Percentiles rank a stretch among this genome's conserved stretches.
Conservation (phyloP, 2,329 filamentous ascomycete genomes). For the Exophiala phaeomuriformis region DNA sequence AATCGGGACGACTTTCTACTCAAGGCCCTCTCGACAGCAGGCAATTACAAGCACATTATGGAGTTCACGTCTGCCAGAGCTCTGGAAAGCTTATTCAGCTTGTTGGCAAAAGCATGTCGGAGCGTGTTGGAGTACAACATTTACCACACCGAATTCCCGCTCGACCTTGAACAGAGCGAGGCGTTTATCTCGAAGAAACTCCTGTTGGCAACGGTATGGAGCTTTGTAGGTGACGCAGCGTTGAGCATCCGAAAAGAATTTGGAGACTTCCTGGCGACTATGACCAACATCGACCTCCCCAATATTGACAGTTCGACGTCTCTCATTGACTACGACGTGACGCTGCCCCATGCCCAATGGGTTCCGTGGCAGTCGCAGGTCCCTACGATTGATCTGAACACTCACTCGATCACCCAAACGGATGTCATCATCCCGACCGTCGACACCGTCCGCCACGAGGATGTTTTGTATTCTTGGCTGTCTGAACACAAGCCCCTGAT, state of each 20-base stretch:
- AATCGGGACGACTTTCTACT: slow-evolving; percentile 73
- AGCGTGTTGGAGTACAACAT: slow-evolving; percentile 93
- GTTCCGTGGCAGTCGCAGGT: slow-evolving; percentile 90
- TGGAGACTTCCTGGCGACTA: slow-evolving; percentile 71
- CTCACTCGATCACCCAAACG: slow-evolving; percentile 94
- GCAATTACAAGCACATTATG: slow-evolving; percentile 90
- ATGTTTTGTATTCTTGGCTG: slow-evolving; percentile 98
- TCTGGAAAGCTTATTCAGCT: slow-evolving; percentile 85
- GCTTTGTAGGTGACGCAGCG: slow-evolving; percentile 89
- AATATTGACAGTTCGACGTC: slow-evolving; percentile 69
- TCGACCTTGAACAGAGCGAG: slow-evolving; percentile 85
- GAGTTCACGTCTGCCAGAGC: slow-evolving; percentile 89
- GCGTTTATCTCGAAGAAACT: slow-evolving; percentile 89
- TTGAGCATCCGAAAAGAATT: slow-evolving; percentile 80
- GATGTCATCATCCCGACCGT: slow-evolving; percentile 97
- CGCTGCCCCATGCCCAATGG: slow-evolving; percentile 82
- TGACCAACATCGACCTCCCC: slow-evolving; percentile 81
- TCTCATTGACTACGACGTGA: slow-evolving; percentile 92
- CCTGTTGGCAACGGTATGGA: slow-evolving; percentile 87
- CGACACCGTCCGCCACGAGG: slow-evolving; percentile 94
- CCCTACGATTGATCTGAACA: slow-evolving; percentile 91
- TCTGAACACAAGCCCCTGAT: slow-evolving; percentile 96
- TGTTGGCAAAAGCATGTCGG: slow-evolving; percentile 88
- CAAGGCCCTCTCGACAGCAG: slow-evolving; percentile 67
- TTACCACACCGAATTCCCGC: slow-evolving; percentile 86